Conservation (phyloP, 2,329 filamentous ascomycete genomes). For the Aspergillus sp. region DNA sequence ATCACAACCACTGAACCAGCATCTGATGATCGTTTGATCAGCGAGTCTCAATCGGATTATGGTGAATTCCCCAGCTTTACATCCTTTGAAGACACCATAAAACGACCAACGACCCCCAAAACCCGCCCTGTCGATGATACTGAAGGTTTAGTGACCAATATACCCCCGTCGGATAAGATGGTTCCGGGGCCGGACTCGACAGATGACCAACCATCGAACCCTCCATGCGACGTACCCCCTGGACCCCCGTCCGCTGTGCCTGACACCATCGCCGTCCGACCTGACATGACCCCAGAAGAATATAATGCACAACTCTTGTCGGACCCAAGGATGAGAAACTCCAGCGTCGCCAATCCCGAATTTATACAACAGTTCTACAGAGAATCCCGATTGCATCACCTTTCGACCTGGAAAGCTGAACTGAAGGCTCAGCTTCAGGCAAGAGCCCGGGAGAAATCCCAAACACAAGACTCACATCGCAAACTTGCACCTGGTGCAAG, state of each 20-base stretch:
- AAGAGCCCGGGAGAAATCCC: conserved; percentile 66
- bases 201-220: conserved; percentile 1
- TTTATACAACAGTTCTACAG: conserved; percentile 94
- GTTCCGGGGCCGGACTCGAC: not conserved
- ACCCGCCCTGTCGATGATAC: not conserved
- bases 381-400: conserved; percentile 88
- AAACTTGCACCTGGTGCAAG: conserved; percentile 62
- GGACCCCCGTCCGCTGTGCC: conserved; percentile 16
- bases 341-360: conserved; percentile 86
- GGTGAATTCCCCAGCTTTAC: conserved; percentile 38
- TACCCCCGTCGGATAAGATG: not conserved
- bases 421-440: conserved; percentile 85
- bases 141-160: not conserved
- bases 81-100: conserved; percentile 15
- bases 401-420: conserved; percentile 95
- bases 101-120: not conserved
- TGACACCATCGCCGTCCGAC: conserved; percentile 28
- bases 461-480: conserved; percentile 45
- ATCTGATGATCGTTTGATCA: conserved; percentile 20
- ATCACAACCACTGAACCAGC: not conserved
- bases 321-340: conserved; percentile 81
- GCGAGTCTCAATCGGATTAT: conserved; percentile 43
- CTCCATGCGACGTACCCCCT: not conserved
- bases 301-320: conserved; percentile 83
- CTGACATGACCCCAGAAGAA: conserved; percentile 76